Evolutionary conservation across 2,329 filamentous ascomycete species (phyloP).

Genomic region (Escovopsis sp.): DNA sequence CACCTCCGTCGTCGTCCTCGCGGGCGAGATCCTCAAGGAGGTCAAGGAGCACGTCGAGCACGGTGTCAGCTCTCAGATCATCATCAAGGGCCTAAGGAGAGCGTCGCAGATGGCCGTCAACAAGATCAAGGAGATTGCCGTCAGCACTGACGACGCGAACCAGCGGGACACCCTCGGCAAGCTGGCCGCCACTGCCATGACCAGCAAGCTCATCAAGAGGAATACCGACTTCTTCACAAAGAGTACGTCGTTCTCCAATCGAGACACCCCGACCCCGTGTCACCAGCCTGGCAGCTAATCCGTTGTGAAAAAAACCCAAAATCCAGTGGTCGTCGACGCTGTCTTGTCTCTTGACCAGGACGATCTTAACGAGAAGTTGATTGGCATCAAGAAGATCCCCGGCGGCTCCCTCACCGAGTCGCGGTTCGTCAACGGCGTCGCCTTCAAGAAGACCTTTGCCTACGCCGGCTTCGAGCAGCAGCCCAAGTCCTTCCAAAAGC

Average conservation of each 20-base stretch:
- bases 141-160: conserved; percentile 69
- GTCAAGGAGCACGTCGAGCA: conserved; percentile 92
- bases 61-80: conserved; percentile 91
- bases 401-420: conserved; percentile 93
- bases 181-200: conserved; percentile 93
- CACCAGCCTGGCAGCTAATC: background rate
- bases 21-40: conserved; percentile 96
- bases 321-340: conserved; percentile 85
- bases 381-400: conserved; percentile 95
- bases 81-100: conserved; percentile 88
- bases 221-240: conserved; percentile 97
- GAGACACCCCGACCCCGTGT: too few species aligned
- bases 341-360: conserved; percentile 92
- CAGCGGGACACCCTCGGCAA: conserved; percentile 79
- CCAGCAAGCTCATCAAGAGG: conserved; percentile 96
- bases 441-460: conserved; percentile 99
- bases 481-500: conserved; percentile 85
- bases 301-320: background rate
- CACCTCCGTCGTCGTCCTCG: conserved; percentile 90
- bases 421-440: conserved; percentile 91
- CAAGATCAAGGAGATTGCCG: conserved; percentile 95
- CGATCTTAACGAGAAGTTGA: conserved; percentile 93
- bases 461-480: conserved; percentile 99
- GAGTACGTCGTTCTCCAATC: conserved; percentile 38
- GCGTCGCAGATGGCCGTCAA: conserved; percentile 86